Evolutionary conservation across 2,329 filamentous ascomycete genomes (phyloP).

Genomic region (Aspergillus hiratsukae): DNA sequence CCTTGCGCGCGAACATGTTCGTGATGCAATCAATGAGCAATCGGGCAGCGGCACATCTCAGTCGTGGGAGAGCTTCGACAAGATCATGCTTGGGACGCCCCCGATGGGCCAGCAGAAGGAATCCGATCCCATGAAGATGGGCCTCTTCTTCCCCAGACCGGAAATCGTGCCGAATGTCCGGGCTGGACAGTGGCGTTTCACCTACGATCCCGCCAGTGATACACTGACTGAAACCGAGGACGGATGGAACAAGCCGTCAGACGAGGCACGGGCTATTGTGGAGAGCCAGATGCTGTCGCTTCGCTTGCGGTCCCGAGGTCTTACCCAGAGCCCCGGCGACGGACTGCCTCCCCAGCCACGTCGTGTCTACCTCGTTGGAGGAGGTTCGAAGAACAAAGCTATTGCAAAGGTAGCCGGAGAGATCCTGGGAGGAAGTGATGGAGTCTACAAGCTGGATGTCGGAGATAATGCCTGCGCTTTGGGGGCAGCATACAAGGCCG

Average conservation of each 20-base stretch:
- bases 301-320: slow-evolving; percentile 73
- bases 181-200: slow-evolving; percentile 82
- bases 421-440: slow-evolving; percentile 82
- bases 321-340: slow-evolving; percentile 58
- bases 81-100: slow-evolving; percentile 61
- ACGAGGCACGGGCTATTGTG: slow-evolving; percentile 81
- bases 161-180: slow-evolving; percentile 93
- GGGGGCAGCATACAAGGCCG: slow-evolving; percentile 91
- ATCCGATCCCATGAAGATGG: slow-evolving; percentile 67
- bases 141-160: slow-evolving; percentile 89
- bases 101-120: slow-evolving; percentile 60
- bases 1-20: slow-evolving; percentile 82
- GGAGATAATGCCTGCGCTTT: slow-evolving; percentile 93
- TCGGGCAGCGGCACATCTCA: slow-evolving; percentile 45
- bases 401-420: slow-evolving; percentile 82
- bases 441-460: slow-evolving; percentile 89
- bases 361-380: slow-evolving; percentile 89
- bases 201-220: slow-evolving; percentile 49
- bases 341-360: slow-evolving; percentile 75
- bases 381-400: slow-evolving; percentile 82
- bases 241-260: slow-evolving; percentile 53
- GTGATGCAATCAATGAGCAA: slow-evolving; percentile 66
- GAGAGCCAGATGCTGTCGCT: slow-evolving; percentile 94
- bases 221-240: slow-evolving; percentile 50
- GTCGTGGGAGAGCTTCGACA: slow-evolving; percentile 78